Conservation (phyloP, 805 yeast species). For the Metschnikowia arizonensis region DNA sequence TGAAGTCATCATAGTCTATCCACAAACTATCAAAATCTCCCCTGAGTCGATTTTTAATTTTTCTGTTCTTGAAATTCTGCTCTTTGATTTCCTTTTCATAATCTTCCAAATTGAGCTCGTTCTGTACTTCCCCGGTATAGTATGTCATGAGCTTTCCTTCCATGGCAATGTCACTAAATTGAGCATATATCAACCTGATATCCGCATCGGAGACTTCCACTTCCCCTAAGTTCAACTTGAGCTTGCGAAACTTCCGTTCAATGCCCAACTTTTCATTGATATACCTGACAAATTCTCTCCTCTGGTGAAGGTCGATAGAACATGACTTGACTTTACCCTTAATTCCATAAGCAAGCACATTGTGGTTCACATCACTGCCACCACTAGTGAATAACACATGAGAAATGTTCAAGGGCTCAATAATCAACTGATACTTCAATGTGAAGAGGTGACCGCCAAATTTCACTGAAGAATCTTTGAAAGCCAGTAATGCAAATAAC, state of each 20-base stretch:
- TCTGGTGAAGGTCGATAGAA: conserved; percentile 38
- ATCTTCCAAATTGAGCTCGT: conserved; percentile 12
- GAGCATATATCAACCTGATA: conserved; percentile 59
- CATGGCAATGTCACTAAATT: conserved; percentile 52
- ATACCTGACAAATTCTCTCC: conserved; percentile 34
- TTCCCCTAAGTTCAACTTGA: conserved; percentile 64
- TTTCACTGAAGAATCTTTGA: conserved; percentile 27
- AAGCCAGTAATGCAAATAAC: conserved; percentile 22
- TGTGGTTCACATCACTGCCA: conserved; percentile 20
- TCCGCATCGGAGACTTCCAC: conserved; percentile 68
- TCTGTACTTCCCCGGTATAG: conserved; percentile 13
- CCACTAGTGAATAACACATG: conserved; percentile 32
- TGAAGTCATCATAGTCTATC: conserved; percentile 73
- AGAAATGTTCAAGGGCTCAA: conserved; percentile 38
- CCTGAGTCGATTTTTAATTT: conserved; percentile 3
- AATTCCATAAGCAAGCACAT: conserved; percentile 36
- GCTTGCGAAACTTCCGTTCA: conserved; percentile 40
- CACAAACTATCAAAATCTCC: conserved; percentile 44
- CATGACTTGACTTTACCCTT: conserved; percentile 35
- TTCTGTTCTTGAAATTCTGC: conserved; percentile 4
- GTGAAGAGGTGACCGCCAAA: conserved; percentile 40
- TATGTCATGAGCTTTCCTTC: conserved; percentile 21
- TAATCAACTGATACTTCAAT: conserved; percentile 37
- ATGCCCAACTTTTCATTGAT: conserved; percentile 37
- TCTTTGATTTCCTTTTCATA: conserved; percentile 8